These are phyloP conservation scores for Xylaria grammica DNA, from an alignment of 495 filamentous ascomycete genomes.

Conservation along the genomic window DNA sequence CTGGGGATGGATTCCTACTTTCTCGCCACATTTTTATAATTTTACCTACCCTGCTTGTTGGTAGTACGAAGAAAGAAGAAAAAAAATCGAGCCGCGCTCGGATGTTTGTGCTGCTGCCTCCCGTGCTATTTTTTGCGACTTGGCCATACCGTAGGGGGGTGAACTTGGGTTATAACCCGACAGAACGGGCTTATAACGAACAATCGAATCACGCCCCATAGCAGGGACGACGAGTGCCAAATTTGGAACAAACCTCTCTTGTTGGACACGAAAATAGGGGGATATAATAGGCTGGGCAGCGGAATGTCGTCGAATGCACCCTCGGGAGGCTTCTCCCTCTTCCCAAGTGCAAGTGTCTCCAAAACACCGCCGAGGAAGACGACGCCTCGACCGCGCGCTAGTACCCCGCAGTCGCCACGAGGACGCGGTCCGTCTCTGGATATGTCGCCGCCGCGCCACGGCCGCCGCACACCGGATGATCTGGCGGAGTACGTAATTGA, in stretches of 20 bases:
- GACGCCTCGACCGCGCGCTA: constrained; percentile 41
- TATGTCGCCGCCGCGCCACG: constrained; percentile 38
- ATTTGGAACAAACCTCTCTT: constrained; percentile 6
- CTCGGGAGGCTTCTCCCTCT: constrained; percentile 57
- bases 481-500: constrained; percentile 43
- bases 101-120: background rate
- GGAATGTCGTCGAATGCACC: constrained; percentile 44
- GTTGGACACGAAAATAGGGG: constrained; percentile 5
- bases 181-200: constrained; percentile 16
- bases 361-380: constrained; percentile 44
- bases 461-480: constrained; percentile 40
- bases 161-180: constrained; percentile 21
- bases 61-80: constrained; percentile 1
- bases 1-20: constrained; percentile 28
- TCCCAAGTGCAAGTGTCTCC: constrained; percentile 46
- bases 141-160: constrained; percentile 17
- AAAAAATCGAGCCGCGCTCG: background rate
- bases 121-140: constrained; percentile 10
- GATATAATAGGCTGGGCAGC: constrained; percentile 13
- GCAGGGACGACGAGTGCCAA: background rate
- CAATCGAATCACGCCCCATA: background rate
- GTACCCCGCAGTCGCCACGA: constrained; percentile 44
- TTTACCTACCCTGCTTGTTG: background rate
- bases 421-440: constrained; percentile 38
- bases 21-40: constrained; percentile 21